These are phyloP conservation scores for Boechera retrofracta DNA, from an alignment of 345 rosid genomes.

Conservation along the genomic window DNA sequence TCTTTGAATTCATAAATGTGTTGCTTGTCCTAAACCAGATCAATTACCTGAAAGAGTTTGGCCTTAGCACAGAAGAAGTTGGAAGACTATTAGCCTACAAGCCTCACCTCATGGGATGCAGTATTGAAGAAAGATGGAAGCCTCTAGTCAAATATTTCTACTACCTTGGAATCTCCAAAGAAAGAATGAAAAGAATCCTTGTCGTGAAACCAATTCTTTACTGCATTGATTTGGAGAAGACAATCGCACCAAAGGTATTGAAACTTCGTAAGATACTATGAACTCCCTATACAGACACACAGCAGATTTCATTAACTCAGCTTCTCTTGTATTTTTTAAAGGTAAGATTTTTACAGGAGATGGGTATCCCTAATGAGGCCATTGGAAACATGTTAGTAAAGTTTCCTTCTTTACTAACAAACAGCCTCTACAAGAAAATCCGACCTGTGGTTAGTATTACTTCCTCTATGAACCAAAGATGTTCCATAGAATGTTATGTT, in stretches of 20 bases:
- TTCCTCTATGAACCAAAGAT: conserved; percentile 15
- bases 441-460: conserved; percentile 79
- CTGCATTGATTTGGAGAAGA: conserved; percentile 73
- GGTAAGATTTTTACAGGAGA: conserved; percentile 82
- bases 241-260: conserved; percentile 74
- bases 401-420: conserved; percentile 80
- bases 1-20: conserved; percentile 2
- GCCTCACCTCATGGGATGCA: conserved; percentile 85
- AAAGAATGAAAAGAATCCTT: conserved; percentile 93
- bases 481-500: conserved; percentile 1
- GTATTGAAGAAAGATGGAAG: conserved; percentile 86
- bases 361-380: conserved; percentile 82
- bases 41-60: conserved; percentile 83
- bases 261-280: neutral
- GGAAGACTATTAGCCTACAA: conserved; percentile 82
- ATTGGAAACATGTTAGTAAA: conserved; percentile 91
- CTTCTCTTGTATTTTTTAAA: conserved; percentile 42
- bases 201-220: conserved; percentile 79
- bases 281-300: neutral
- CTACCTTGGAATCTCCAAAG: conserved; percentile 82
- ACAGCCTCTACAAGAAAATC: conserved; percentile 86
- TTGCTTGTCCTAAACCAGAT: conserved; percentile 52
- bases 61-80: conserved; percentile 69
- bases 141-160: conserved; percentile 85
- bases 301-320: conserved; percentile 31